Evolutionary conservation across 306 rosid species (phyloP).

Genomic region (Gleditsia sinensis): DNA sequence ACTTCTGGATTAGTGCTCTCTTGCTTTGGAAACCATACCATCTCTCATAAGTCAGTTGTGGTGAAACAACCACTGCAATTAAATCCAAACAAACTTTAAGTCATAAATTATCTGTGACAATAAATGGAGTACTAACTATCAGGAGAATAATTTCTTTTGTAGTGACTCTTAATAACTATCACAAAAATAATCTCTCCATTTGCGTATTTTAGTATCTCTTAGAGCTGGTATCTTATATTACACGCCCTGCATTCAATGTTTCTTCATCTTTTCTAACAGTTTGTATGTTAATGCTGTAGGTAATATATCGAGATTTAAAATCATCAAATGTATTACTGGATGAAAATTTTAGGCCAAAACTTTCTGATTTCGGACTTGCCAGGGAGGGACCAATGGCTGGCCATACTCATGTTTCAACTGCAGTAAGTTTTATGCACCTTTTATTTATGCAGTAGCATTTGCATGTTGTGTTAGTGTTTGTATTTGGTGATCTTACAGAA

Average conservation of each 20-base stretch:
- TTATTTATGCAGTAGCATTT: neutral
- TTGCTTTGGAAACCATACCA: neutral
- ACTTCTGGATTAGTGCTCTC: neutral
- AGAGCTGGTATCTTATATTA: neutral
- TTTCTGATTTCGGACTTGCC: conserved; percentile 92
- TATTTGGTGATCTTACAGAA: neutral
- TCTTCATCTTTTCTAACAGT: conserved; percentile 3
- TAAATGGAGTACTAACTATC: neutral
- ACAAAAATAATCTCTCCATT: neutral
- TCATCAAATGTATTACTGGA: conserved; percentile 72
- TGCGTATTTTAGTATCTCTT: neutral
- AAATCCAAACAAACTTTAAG: neutral
- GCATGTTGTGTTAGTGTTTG: neutral
- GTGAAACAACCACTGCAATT: neutral
- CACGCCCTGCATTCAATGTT: neutral
- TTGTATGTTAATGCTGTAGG: conserved; percentile 38
- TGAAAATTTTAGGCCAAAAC: conserved; percentile 70
- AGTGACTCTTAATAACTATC: neutral
- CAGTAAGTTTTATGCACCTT: conserved; percentile 52
- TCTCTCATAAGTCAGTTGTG: neutral
- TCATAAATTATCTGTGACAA: neutral
- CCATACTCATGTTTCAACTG: conserved; percentile 84
- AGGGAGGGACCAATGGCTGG: conserved; percentile 85
- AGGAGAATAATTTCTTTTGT: neutral
- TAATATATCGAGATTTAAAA: conserved; percentile 82